Percentiles rank a stretch among this genome's conserved stretches.
These are phyloP conservation scores for Candida argentea DNA, from an alignment of 805 yeast genomes.

Conservation along the genomic window DNA sequence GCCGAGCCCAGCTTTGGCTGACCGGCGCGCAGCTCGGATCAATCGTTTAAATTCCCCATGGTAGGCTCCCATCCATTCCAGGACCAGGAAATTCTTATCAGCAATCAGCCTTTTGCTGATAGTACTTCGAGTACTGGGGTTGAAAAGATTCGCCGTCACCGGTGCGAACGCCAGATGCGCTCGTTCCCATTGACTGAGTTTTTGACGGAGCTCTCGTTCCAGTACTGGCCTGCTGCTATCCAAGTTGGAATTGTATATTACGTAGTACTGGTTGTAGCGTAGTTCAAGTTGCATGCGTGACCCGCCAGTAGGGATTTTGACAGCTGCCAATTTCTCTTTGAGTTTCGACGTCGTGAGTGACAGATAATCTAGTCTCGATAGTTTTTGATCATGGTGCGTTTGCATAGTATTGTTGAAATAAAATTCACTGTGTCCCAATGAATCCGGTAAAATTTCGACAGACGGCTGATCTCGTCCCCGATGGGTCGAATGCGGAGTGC, in stretches of 20 bases:
- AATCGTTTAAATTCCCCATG: slow-evolving; percentile 29
- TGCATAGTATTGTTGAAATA: slow-evolving; percentile 14
- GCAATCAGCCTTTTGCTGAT: slow-evolving; percentile 23
- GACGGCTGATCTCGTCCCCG: too few species aligned
- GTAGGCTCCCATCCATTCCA: slow-evolving; percentile 33
- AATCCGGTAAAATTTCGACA: slow-evolving; percentile 1
- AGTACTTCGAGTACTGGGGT: slow-evolving; percentile 7
- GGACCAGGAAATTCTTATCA: slow-evolving; percentile 37
- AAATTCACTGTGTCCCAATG: slow-evolving; percentile 16
- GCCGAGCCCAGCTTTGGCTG: slow-evolving; percentile 2
- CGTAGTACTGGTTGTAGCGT: slow-evolving; percentile 68
- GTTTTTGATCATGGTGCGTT: slow-evolving; percentile 24
- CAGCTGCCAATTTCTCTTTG: slow-evolving; percentile 44
- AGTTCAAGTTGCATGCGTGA: slow-evolving; percentile 51
- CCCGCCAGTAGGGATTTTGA: slow-evolving; percentile 55
- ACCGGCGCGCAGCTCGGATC: slow-evolving; percentile 23
- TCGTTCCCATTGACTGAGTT: slow-evolving; percentile 59
- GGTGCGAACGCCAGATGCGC: slow-evolving; percentile 20
- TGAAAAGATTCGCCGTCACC: slow-evolving; percentile 15
- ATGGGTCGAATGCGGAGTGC: slow-evolving; percentile 2
- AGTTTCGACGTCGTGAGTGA: slow-evolving; percentile 50
- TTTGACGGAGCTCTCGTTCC: slow-evolving; percentile 43
- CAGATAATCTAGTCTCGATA: slow-evolving; percentile 57
- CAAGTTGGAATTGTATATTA: slow-evolving; percentile 70
- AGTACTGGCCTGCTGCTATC: slow-evolving; percentile 61